Percentiles rank a stretch among this genome's conserved stretches.
These are phyloP conservation scores for Fusarium liriodendri DNA, from an alignment of 2,329 filamentous ascomycete species.

Conservation along the genomic window DNA sequence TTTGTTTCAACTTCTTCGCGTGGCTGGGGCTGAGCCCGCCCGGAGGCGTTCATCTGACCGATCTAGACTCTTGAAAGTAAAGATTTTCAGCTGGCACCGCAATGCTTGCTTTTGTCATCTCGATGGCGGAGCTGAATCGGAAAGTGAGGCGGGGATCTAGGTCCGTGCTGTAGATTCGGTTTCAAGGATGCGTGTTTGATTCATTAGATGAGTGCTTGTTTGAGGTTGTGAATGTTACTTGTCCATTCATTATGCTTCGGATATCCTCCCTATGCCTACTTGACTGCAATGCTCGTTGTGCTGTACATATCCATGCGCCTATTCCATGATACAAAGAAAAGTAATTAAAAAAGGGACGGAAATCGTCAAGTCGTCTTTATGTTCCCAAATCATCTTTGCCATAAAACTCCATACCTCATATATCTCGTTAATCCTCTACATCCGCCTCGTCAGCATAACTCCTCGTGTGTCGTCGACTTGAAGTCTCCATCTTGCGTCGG, in stretches of 20 bases:
- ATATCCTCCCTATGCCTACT: neutral
- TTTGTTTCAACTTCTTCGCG: neutral
- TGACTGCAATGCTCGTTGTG: neutral
- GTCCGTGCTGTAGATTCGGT: neutral
- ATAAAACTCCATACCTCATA: constrained; percentile 22
- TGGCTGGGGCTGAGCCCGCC: neutral
- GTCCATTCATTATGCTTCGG: neutral
- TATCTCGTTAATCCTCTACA: constrained; percentile 32
- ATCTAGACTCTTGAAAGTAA: neutral
- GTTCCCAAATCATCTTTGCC: neutral
- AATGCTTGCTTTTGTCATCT: neutral
- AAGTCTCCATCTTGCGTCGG: constrained; percentile 6
- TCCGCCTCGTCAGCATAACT: constrained; percentile 31
- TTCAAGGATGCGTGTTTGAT: neutral
- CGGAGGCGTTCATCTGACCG: neutral
- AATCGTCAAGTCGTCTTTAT: constrained; percentile 9
- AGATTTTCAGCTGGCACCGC: neutral
- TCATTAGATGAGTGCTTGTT: neutral
- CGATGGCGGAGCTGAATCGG: neutral
- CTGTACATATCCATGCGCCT: neutral
- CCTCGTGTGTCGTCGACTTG: constrained; percentile 6
- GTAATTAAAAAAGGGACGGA: constrained; percentile 6
- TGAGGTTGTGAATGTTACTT: neutral
- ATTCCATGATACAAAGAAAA: constrained; percentile 5
- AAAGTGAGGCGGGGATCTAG: constrained; percentile 1